A percentile compares a stretch with the other conserved stretches of the same genome.
Conservation (phyloP, 495 filamentous ascomycete genomes). For the Daldinia concentrica region DNA sequence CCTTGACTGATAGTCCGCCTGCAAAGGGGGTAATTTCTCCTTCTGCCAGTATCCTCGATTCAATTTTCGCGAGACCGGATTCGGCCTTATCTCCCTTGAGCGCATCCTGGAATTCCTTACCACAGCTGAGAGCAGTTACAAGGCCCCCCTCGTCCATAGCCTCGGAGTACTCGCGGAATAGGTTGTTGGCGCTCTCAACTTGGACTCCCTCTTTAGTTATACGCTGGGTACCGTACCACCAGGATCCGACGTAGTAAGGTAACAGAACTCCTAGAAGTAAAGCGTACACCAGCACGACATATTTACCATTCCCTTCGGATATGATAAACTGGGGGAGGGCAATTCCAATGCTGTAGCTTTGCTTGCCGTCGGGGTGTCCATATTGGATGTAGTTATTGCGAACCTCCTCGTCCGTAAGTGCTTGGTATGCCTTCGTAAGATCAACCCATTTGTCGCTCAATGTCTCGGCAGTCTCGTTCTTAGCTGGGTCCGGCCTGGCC, state of each 20-base stretch:
- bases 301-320: constrained; percentile 93
- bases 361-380: constrained; percentile 96
- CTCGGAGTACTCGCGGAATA: constrained; percentile 92
- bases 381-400: constrained; percentile 96
- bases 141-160: constrained; percentile 81
- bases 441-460: constrained; percentile 92
- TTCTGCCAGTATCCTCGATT: constrained; percentile 75
- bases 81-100: constrained; percentile 79
- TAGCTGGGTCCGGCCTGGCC: constrained; percentile 76
- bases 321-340: constrained; percentile 93
- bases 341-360: constrained; percentile 97
- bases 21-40: constrained; percentile 57
- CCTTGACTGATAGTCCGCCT: constrained; percentile 72
- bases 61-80: constrained; percentile 78
- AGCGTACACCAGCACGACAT: constrained; percentile 90
- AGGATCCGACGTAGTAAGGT: constrained; percentile 92
- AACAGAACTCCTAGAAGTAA: constrained; percentile 85
- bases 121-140: constrained; percentile 79
- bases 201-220: constrained; percentile 91
- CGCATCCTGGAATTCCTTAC: constrained; percentile 75
- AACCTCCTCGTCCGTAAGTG: constrained; percentile 94
- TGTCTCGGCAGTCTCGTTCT: constrained; percentile 87
- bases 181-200: constrained; percentile 88
- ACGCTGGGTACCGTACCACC: constrained; percentile 97
- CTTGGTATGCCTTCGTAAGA: constrained; percentile 95